Evolutionary conservation across 176 grass and related monocot species (phyloP).

Genomic region (Oryza nivara): DNA sequence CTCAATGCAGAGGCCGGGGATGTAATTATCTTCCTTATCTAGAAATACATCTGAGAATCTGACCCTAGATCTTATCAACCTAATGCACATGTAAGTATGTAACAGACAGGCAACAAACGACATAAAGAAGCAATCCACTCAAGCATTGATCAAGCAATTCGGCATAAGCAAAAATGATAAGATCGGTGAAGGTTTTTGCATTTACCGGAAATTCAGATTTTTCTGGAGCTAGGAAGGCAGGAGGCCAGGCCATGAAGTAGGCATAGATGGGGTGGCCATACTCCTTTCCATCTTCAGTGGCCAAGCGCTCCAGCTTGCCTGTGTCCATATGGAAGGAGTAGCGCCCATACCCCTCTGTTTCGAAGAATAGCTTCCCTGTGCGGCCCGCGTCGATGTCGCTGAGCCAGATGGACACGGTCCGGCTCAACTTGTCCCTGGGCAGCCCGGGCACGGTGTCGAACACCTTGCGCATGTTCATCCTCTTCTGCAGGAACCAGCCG

Average conservation of each 20-base stretch:
- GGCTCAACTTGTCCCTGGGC: background rate
- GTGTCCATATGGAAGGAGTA: slow-evolving; percentile 27
- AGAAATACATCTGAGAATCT: too few relatives aligned
- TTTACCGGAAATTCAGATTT: too few relatives aligned
- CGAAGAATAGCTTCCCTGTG: slow-evolving; percentile 27
- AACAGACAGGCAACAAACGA: background rate
- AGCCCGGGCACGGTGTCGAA: slow-evolving; percentile 3
- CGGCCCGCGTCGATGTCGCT: slow-evolving; percentile 9
- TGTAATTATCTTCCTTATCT: too few relatives aligned
- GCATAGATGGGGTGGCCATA: background rate
- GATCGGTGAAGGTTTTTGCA: background rate
- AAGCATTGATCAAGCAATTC: background rate
- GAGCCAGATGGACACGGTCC: background rate
- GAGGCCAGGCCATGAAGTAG: background rate
- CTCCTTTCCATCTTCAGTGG: too few relatives aligned
- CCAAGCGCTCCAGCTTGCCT: slow-evolving; percentile 5
- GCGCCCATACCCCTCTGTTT: background rate
- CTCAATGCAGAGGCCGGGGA: too few relatives aligned
- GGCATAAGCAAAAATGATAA: background rate
- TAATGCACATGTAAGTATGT: background rate
- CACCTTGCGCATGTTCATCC: background rate
- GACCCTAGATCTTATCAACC: background rate
- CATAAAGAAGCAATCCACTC: background rate
- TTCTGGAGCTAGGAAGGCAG: background rate
- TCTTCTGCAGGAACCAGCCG: slow-evolving; percentile 18